Evolutionary conservation across 1,284 basidiomycete species (phyloP).

Genomic region (Fomitopsis palustris): DNA sequence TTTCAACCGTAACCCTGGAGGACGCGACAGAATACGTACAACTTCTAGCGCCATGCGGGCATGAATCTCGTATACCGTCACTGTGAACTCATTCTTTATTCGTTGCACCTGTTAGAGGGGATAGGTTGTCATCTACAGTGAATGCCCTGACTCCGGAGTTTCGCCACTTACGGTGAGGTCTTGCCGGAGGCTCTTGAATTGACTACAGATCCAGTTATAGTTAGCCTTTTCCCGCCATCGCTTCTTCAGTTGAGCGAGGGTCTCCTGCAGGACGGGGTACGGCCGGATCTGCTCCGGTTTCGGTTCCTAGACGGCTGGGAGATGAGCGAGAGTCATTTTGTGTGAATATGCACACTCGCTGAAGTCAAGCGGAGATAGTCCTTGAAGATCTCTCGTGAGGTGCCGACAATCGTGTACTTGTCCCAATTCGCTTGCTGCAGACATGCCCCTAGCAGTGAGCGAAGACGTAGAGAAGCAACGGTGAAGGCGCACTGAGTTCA

Average conservation of each 20-base stretch:
- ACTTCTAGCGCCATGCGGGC: slow-evolving; percentile 95
- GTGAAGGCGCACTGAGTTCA: slow-evolving; percentile 56
- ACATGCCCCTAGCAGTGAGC: neutral
- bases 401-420: slow-evolving; percentile 91
- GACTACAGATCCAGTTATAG: slow-evolving; percentile 95
- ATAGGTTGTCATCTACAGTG: neutral
- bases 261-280: slow-evolving; percentile 79
- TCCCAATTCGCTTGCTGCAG: slow-evolving; percentile 96
- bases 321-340: slow-evolving; percentile 4
- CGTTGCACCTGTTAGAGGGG: slow-evolving; percentile 79
- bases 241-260: slow-evolving; percentile 83
- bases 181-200: slow-evolving; percentile 97
- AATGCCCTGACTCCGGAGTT: neutral
- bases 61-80: slow-evolving; percentile 97
- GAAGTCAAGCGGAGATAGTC: slow-evolving; percentile 94
- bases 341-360: slow-evolving; percentile 41
- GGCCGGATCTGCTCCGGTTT: slow-evolving; percentile 95
- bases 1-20: neutral
- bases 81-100: slow-evolving; percentile 98
- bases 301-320: slow-evolving; percentile 63
- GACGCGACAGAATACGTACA: slow-evolving; percentile 42
- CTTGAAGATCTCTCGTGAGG: slow-evolving; percentile 87
- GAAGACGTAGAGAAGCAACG: slow-evolving; percentile 2
- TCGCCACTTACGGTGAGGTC: slow-evolving; percentile 84
- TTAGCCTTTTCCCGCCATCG: slow-evolving; percentile 85